Percentiles rank a stretch among this genome's conserved stretches.
These are phyloP conservation scores for Bipolaris zeicola DNA, from an alignment of 2,329 filamentous ascomycete genomes.

Conservation along the genomic window DNA sequence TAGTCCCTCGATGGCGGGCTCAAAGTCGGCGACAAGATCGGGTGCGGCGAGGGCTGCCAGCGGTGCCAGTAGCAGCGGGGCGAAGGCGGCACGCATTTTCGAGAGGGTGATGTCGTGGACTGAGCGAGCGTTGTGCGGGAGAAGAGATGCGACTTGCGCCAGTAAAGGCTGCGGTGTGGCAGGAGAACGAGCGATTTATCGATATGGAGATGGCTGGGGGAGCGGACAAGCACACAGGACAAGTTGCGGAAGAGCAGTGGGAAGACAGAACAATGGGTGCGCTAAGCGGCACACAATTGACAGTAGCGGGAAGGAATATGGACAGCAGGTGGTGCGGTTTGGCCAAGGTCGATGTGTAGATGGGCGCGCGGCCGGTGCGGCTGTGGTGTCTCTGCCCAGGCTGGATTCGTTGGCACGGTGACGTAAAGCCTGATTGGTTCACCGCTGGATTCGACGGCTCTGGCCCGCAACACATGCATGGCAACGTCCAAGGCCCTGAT, in stretches of 20 bases:
- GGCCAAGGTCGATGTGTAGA: conserved; percentile 14
- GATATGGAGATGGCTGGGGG: conserved; percentile 8
- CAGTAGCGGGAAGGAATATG: background rate
- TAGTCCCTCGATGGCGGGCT: conserved; percentile 32
- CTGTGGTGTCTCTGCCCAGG: conserved; percentile 9
- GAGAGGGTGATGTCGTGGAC: conserved; percentile 4
- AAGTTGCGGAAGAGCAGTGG: background rate
- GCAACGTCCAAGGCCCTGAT: conserved; percentile 7
- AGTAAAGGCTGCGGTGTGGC: conserved; percentile 11
- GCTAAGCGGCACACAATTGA: background rate
- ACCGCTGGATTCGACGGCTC: background rate
- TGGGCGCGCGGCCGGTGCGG: conserved; percentile 12
- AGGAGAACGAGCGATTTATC: conserved; percentile 13
- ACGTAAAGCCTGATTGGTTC: conserved; percentile 8
- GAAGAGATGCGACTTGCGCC: conserved; percentile 17
- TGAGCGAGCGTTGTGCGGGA: conserved; percentile 6
- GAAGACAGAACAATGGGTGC: background rate
- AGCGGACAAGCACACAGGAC: background rate
- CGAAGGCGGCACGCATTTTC: conserved; percentile 38
- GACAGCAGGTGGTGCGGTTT: background rate
- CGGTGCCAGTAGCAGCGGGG: conserved; percentile 35
- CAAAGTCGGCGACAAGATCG: conserved; percentile 39
- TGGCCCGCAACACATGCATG: background rate
- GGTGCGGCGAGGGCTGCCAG: conserved; percentile 38
- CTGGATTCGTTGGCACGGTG: conserved; percentile 14